Evolutionary conservation across 2,329 filamentous ascomycete species (phyloP).

Genomic region (Colletotrichum horii): DNA sequence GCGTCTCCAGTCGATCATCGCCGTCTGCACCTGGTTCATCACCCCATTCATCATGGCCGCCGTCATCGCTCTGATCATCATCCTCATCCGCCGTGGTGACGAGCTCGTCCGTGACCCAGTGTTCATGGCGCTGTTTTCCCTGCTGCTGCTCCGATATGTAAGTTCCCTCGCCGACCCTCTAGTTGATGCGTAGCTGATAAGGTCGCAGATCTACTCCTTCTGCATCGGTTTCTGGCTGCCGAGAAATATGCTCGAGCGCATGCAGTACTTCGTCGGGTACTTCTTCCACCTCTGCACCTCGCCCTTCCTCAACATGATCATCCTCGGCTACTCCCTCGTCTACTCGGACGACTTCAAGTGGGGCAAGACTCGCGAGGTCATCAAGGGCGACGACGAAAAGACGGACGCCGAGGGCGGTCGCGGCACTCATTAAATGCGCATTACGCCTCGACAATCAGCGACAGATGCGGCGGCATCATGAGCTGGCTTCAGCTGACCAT

Average conservation of each 20-base stretch:
- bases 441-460: slow-evolving; percentile 20
- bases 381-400: slow-evolving; percentile 28
- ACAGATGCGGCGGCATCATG: neutral
- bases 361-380: slow-evolving; percentile 49
- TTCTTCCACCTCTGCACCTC: slow-evolving; percentile 41
- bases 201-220: slow-evolving; percentile 41
- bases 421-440: slow-evolving; percentile 20
- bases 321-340: slow-evolving; percentile 45
- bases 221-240: slow-evolving; percentile 48
- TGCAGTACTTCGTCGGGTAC: slow-evolving; percentile 43
- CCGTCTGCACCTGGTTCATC: slow-evolving; percentile 52
- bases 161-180: slow-evolving; percentile 26
- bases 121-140: slow-evolving; percentile 40
- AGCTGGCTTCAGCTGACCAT: neutral
- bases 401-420: slow-evolving; percentile 24
- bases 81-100: slow-evolving; percentile 35
- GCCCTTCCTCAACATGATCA: slow-evolving; percentile 48
- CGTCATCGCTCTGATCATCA: slow-evolving; percentile 39
- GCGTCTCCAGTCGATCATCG: slow-evolving; percentile 47
- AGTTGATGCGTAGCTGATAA: neutral
- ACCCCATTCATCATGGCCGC: slow-evolving; percentile 49
- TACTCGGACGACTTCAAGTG: slow-evolving; percentile 51
- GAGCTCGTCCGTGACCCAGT: slow-evolving; percentile 38
- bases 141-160: slow-evolving; percentile 44
- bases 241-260: slow-evolving; percentile 39